Conservation (phyloP, 208 protist species). For the Acanthamoeba divionensis region DNA sequence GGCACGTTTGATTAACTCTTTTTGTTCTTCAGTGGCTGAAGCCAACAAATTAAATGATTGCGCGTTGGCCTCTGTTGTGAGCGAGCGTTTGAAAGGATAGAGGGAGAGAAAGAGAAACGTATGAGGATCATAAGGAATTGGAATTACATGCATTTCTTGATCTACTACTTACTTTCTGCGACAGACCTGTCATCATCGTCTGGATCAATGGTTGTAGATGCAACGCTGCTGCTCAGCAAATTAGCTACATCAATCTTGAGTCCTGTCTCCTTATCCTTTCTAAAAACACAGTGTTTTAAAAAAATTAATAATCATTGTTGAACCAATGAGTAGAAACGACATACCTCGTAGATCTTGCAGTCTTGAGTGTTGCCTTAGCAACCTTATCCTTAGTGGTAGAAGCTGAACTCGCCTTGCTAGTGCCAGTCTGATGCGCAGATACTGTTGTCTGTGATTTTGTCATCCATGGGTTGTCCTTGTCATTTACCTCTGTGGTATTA, state of each 20-base stretch:
- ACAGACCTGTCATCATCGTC: conserved; percentile 15
- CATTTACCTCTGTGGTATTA: not conserved
- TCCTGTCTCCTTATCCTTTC: not conserved
- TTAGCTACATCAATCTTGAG: conserved; percentile 34
- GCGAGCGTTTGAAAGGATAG: not conserved
- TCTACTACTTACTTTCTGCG: not conserved
- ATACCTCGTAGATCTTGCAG: no score
- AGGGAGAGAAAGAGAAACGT: not conserved
- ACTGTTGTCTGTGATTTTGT: no score
- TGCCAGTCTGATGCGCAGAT: no score
- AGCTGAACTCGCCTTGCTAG: not conserved
- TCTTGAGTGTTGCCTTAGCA: no score
- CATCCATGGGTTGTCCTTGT: conserved; percentile 53
- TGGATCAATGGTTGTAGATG: not conserved
- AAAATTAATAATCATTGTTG: no score
- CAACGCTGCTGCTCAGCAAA: conserved; percentile 21
- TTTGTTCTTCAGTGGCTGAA: conserved; percentile 46
- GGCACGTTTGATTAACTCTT: conserved; percentile 53
- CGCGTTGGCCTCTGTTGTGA: not conserved
- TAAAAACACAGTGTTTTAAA: no score
- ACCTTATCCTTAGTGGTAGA: no score
- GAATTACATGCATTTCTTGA: not conserved
- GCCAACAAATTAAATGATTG: conserved; percentile 25
- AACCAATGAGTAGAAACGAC: no score
- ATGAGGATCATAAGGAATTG: not conserved